Conservation (phyloP, 805 yeast genomes). For the Hanseniaspora mollemarum region DNA sequence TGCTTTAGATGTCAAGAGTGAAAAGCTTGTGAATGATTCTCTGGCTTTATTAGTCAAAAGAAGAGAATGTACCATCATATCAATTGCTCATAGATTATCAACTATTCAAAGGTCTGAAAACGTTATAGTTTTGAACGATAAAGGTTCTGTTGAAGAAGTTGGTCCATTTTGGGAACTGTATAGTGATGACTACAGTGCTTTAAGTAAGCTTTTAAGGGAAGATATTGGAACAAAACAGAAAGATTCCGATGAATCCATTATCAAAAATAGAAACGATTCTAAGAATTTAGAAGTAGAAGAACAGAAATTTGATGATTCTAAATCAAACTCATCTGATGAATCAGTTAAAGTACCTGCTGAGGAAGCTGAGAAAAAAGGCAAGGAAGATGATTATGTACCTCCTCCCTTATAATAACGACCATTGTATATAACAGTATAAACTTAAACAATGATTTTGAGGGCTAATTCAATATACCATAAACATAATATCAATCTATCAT, state of each 20-base stretch:
- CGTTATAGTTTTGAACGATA: slow-evolving; percentile 69
- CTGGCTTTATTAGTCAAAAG: slow-evolving; percentile 50
- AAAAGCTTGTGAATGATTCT: slow-evolving; percentile 70
- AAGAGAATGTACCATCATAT: slow-evolving; percentile 61
- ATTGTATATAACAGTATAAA: no score
- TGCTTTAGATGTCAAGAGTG: slow-evolving; percentile 64
- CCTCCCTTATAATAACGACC: background rate
- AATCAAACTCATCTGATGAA: background rate
- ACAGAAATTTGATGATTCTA: no score
- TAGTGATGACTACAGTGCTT: slow-evolving; percentile 34
- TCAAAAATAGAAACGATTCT: background rate
- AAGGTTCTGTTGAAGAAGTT: slow-evolving; percentile 70
- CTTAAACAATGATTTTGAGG: no score
- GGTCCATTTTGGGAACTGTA: slow-evolving; percentile 53
- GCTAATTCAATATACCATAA: no score
- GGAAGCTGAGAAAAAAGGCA: slow-evolving; percentile 1
- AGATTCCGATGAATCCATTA: background rate
- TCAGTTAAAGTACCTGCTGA: background rate
- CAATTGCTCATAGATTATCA: slow-evolving; percentile 86
- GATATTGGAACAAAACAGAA: background rate
- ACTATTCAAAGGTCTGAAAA: slow-evolving; percentile 80
- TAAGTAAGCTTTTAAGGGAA: slow-evolving; percentile 33
- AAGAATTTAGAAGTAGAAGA: background rate
- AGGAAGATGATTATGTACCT: slow-evolving; percentile 16
- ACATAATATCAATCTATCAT: no score